These are phyloP conservation scores for Elsinoe batatas DNA, from an alignment of 2,329 filamentous ascomycete genomes.

Conservation along the genomic window DNA sequence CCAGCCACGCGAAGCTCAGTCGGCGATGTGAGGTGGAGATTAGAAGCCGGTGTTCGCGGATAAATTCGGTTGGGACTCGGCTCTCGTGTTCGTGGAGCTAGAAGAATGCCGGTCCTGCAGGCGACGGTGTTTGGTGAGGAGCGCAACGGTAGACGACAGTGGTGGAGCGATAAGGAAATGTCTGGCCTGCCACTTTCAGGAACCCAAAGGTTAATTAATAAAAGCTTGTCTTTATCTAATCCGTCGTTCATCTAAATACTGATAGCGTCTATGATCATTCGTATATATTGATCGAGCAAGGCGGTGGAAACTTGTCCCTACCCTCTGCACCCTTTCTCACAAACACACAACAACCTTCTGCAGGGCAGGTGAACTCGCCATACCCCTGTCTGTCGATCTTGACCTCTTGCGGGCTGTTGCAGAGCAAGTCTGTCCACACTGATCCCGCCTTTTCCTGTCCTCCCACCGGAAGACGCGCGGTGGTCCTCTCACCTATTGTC, in stretches of 20 bases:
- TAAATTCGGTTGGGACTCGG: neutral
- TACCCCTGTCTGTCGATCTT: conserved; percentile 50
- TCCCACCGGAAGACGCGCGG: conserved; percentile 54
- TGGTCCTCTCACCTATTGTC: conserved; percentile 37
- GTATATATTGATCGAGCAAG: conserved; percentile 15
- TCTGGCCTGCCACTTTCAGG: conserved; percentile 5
- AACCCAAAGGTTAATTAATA: neutral
- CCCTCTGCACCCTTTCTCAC: conserved; percentile 47
- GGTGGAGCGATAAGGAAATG: conserved; percentile 7
- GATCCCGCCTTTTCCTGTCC: conserved; percentile 42
- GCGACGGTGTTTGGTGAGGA: neutral
- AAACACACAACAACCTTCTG: conserved; percentile 52
- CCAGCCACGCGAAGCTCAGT: neutral
- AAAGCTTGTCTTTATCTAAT: neutral
- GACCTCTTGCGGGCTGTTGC: conserved; percentile 47
- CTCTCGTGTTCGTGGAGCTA: neutral
- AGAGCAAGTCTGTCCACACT: conserved; percentile 53
- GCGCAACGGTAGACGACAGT: neutral
- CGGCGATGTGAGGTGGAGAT: neutral
- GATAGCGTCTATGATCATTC: neutral
- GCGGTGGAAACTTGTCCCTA: conserved; percentile 34
- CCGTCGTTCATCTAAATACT: neutral
- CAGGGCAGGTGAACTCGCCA: conserved; percentile 46
- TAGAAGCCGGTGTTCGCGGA: neutral
- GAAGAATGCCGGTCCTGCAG: neutral